phyloP scores from a whole-genome alignment of 1,284 basidiomycete genomes.

The Meripilus lineatus region DNA sequence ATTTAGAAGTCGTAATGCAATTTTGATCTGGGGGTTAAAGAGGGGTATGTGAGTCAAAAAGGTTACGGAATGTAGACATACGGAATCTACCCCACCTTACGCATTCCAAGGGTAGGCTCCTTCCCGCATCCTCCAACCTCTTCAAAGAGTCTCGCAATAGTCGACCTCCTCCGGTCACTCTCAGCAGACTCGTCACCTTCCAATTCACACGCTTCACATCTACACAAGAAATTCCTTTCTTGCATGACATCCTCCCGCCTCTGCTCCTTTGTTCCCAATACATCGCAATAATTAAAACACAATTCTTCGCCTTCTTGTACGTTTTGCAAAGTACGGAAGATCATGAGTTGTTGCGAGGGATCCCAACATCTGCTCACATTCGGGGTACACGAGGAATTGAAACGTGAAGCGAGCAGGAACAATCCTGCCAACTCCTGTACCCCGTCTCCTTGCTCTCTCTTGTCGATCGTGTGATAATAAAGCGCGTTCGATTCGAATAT shows the following conservation, averaged over 20 bases:
- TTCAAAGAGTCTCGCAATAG: constrained; percentile 16
- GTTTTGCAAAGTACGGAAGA: constrained; percentile 27
- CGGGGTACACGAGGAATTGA: constrained; percentile 25
- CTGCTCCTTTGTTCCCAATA: constrained; percentile 31
- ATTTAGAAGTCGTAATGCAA: constrained; percentile 16
- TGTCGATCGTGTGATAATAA: constrained; percentile 15
- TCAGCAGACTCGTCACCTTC: constrained; percentile 12
- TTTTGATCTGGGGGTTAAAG: constrained; percentile 14
- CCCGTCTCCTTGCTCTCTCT: constrained; percentile 4
- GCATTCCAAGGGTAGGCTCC: constrained; percentile 16
- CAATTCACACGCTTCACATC: constrained; percentile 37
- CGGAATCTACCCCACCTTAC: constrained; percentile 15
- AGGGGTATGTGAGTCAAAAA: background rate
- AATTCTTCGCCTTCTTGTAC: constrained; percentile 49
- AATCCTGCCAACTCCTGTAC: constrained; percentile 11
- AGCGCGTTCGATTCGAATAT: constrained; percentile 24
- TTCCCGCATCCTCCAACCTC: constrained; percentile 18
- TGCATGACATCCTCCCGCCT: constrained; percentile 35
- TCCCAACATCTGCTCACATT: constrained; percentile 25
- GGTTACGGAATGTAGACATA: constrained; percentile 4
- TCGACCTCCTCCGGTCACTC: constrained; percentile 18
- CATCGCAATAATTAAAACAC: constrained; percentile 52
- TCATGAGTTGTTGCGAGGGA: constrained; percentile 14
- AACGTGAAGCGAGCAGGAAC: constrained; percentile 20
- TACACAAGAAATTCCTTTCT: constrained; percentile 54